Evolutionary conservation across 352 stramenopile species (phyloP).

Genomic region (Phytophthora agathidicida): DNA sequence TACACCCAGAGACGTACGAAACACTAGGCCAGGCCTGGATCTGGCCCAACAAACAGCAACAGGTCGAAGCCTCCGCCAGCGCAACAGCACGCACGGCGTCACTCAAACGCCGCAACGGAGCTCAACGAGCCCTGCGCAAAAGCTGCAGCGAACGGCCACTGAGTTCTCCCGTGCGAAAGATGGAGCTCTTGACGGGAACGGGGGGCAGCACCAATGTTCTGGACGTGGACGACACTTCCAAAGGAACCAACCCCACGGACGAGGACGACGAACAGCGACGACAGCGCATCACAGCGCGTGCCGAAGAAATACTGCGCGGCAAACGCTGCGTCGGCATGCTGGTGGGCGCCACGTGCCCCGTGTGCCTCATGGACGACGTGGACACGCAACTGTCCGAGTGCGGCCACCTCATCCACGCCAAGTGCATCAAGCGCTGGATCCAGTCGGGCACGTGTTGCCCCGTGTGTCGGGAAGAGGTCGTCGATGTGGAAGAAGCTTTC

Average conservation of each 20-base stretch:
- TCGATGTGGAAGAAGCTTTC: slow-evolving; percentile 61
- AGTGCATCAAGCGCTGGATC: slow-evolving; percentile 82
- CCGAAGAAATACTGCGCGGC: slow-evolving; percentile 66
- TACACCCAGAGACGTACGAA: slow-evolving; percentile 41
- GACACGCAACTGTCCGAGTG: slow-evolving; percentile 72
- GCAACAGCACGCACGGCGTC: slow-evolving; percentile 22
- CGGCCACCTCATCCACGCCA: slow-evolving; percentile 73
- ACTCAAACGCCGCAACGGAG: slow-evolving; percentile 37
- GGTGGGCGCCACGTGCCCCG: slow-evolving; percentile 65
- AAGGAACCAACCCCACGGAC: slow-evolving; percentile 3
- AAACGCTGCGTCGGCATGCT: slow-evolving; percentile 74
- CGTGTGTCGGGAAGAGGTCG: slow-evolving; percentile 68
- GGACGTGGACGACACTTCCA: slow-evolving; percentile 34
- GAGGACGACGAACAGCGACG: slow-evolving; percentile 41
- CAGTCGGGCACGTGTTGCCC: slow-evolving; percentile 69
- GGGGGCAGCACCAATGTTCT: slow-evolving; percentile 42
- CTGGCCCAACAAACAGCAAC: slow-evolving; percentile 41
- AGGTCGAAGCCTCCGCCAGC: slow-evolving; percentile 26
- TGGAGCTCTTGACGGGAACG: slow-evolving; percentile 17
- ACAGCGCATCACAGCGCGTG: slow-evolving; percentile 53
- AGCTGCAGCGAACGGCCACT: slow-evolving; percentile 44
- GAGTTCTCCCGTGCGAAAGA: slow-evolving; percentile 14
- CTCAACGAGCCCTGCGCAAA: slow-evolving; percentile 39
- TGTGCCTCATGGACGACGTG: slow-evolving; percentile 76
- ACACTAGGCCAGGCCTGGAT: slow-evolving; percentile 44